Percentiles rank a stretch among this genome's conserved stretches.
Conservation (phyloP, 2,329 filamentous ascomycete genomes). For the Aureobasidium namibiae region DNA sequence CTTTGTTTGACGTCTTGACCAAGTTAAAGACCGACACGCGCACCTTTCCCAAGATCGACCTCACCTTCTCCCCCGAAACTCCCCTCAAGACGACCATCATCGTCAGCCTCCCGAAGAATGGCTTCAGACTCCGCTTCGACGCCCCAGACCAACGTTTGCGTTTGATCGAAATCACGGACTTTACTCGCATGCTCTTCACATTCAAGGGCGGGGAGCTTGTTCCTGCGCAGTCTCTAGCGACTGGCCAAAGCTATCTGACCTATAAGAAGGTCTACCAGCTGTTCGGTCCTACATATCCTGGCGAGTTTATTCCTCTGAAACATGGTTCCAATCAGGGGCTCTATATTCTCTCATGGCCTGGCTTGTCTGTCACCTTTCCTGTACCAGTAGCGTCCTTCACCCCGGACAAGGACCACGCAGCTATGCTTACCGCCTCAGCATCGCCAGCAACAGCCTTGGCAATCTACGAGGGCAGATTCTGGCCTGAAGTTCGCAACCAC, state of each 20-base stretch:
- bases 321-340: conserved; percentile 53
- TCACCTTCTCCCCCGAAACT: conserved; percentile 66
- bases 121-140: conserved; percentile 84
- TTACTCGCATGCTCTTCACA: conserved; percentile 72
- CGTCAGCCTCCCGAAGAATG: conserved; percentile 72
- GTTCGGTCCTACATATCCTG: conserved; percentile 89
- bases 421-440: conserved; percentile 70
- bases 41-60: conserved; percentile 72
- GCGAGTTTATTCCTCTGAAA: conserved; percentile 72
- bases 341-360: conserved; percentile 90
- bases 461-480: conserved; percentile 82
- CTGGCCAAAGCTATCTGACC: conserved; percentile 60
- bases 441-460: conserved; percentile 79
- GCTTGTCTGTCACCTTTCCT: conserved; percentile 86
- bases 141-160: conserved; percentile 85
- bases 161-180: conserved; percentile 84
- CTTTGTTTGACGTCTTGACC: conserved; percentile 80
- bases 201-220: conserved; percentile 50
- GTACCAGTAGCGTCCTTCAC: conserved; percentile 68
- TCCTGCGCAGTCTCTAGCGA: conserved; percentile 20
- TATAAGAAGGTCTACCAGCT: conserved; percentile 69
- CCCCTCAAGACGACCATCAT: conserved; percentile 70
- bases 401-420: conserved; percentile 70
- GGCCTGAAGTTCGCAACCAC: conserved; percentile 69
- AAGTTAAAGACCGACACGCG: conserved; percentile 81